Base-by-base conservation (phyloP, 2,329 filamentous ascomycete genomes). In the Pseudopyrenochaeta lycopersici region DNA sequence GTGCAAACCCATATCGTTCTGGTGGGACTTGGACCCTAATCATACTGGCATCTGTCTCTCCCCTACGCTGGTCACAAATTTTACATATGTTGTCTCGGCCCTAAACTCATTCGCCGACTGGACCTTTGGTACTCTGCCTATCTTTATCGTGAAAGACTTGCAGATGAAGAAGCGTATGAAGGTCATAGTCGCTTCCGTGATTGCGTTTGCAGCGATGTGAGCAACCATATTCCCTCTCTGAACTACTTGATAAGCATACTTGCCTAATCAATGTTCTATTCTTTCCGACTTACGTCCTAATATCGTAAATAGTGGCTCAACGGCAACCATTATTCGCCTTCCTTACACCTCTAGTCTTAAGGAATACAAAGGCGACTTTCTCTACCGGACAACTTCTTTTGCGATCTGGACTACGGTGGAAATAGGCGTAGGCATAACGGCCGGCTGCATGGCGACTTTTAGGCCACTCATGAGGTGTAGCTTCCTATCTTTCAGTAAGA, bases 161-260 rank as follows among this genome's bases (percentile, higher is more conserved):
- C 81, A 86, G 54, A 85, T 88, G 80, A 80, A 80, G 63, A 67
- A 59, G 18, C 77, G 76, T 52, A 81, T 79, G 12, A 87, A 86
- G 64, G 40, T 80, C 10, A 80, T 83, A 1, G 72, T 87, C 27
- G 79, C 81, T 14, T 75, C 76, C 2, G 77, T 88, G 43, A 74
- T 88, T 56, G 77, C 77, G 11, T 78, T 88, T 72, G 70, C 69
- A 12, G 68, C 70, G n/a, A 64, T 73, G 68, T 71, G 62, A 62
- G 66, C 62, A 36, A 12, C n/a, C n/a, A n/a, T 30, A 20, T 40
- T 11, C 29, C 7, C 23, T 44, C 35, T 11, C 33, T 17, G 9
- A 42, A n/a, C 4, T 7, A 30, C 20, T 27, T 27, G 9, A 9
- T 27, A 5, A 27, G 23, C 23, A 27, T 27, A 27, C 23, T 27